Base-by-base conservation (phyloP, 1,284 basidiomycete species). In the Fomitopsis pinicola region DNA sequence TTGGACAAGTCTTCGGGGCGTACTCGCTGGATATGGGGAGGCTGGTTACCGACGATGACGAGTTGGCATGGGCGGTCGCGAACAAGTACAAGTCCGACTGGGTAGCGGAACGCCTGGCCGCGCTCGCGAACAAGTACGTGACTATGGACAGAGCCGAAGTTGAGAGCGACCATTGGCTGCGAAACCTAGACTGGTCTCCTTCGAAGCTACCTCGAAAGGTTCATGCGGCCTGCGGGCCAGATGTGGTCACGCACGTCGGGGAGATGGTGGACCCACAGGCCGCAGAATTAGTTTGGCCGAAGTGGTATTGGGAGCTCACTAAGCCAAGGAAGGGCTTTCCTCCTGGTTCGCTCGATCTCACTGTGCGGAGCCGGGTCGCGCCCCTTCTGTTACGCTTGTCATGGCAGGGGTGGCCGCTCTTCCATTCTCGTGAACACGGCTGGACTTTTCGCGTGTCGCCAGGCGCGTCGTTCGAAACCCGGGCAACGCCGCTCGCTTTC, bases 221-320 rank as follows among this genome's bases (percentile, higher is more conserved):
- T 17, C 45, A 53, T 17, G 9, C 2, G 28, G 9, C n/a, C 2
- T 33, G 60, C 59, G 53, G 14, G 14, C 38, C 38, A 40, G 38
- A 40, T 15, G 38, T 40, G 12, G 14, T 40, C 38, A 10, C 54
- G 42, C 28, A 63, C 45, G 59, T 59, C 62, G n/a, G 58, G 59
- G 35, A 66, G 61, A 59, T 71, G 68, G 62, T 48, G 66, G 15
- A 68, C 66, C 55, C 67, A 61, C 38, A 46, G 62, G 14, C 30
- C 63, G 36, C 84, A 84, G 68, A 76, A 78, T 9, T 76, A 78
- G 8, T 76, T 80, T 89, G 88, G 88, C 97, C 96, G 0, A 93
- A 95, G 71, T 99, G 97, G 97, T 99, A 95, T 73, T 97, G 92
- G 94, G 95, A 98, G 44, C 83, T 95, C 3, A 78, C 88, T 4